Conservation (phyloP, 2,329 filamentous ascomycete genomes). For the Ophiocordyceps camponoti-leonardi region DNA sequence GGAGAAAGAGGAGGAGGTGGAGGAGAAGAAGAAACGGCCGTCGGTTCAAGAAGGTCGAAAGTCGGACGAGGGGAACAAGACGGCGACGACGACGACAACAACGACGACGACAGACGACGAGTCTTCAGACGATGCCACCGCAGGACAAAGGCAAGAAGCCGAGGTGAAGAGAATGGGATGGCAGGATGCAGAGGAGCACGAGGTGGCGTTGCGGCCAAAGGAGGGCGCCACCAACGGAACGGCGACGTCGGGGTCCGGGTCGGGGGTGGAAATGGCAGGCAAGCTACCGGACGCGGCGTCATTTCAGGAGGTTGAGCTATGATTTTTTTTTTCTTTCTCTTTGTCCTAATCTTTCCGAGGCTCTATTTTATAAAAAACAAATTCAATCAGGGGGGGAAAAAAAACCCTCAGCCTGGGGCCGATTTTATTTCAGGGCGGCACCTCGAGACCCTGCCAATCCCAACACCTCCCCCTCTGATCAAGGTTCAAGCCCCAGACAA, state of each 20-base stretch:
- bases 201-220: constrained; percentile 29
- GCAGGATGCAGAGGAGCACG: constrained; percentile 36
- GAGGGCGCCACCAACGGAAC: constrained; percentile 8
- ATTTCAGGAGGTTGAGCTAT: constrained; percentile 49
- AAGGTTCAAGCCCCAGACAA: constrained; percentile 31
- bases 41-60: no score
- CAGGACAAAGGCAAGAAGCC: neutral
- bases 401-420: no score
- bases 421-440: constrained; percentile 37
- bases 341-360: neutral
- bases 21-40: no score
- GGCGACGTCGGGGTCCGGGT: constrained; percentile 16
- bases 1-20: no score
- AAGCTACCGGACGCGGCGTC: constrained; percentile 35
- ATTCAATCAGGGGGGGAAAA: no score
- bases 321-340: neutral
- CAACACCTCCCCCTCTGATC: constrained; percentile 45
- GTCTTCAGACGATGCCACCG: no score
- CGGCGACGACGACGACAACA: no score
- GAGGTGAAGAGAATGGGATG: constrained; percentile 4
- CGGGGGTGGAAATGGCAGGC: constrained; percentile 2
- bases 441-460: constrained; percentile 52
- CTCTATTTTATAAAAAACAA: neutral
- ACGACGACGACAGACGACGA: no score
- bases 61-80: no score